Base-by-base conservation (phyloP, 2,329 filamentous ascomycete species). In the Sporothrix pallida region DNA sequence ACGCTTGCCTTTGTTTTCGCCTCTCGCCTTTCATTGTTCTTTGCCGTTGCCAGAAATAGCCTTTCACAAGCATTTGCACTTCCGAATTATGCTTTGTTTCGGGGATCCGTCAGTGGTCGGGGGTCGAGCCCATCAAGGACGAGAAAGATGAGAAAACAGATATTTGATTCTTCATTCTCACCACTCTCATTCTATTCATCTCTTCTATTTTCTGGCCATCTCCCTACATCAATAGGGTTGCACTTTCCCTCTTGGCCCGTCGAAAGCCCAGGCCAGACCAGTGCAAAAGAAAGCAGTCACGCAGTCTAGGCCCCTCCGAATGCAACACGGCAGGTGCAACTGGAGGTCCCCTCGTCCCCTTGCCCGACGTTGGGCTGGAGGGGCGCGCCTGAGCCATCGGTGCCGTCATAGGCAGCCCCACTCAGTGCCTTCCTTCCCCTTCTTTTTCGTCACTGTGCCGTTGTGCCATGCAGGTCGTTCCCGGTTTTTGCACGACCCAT, bases 401-500 rank as follows among this genome's bases (percentile, higher is more conserved):
- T 70, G 68, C 50, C 68, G 68, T 70, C 52, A 56, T 70, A 70
- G 68, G 37, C 26, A 20, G 10, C 50, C 26, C 68, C 68, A 70
- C 68, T 71, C 23, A 50, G 6, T 48, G 23, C 56, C 15, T 52
- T 60, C 56, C 23, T 62, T 62, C 48, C 65, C 65, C 46, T 68
- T 68, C 65, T 58, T 46, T 46, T 60, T 70, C 68, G 68, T 70
- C 50, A 56, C 50, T 70, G 48, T 70, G 17, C 67, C 67, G 13
- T 70, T 52, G 67, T 52, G 67, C 46, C 56, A 63, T 63, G 70
- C 44, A 72, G 23, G 58, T 48, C 50, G 37, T 58, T 72, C 71
- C 71, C 71, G 71, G 71, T 67, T 72, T 72, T 68, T 37, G 46
- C 44, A 42, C 58, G 44, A 44, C 48, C 56, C 56, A 58, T 71